Base-by-base conservation (phyloP, 371 early-diverging fungal species). In the Haplosporangium sp. region DNA sequence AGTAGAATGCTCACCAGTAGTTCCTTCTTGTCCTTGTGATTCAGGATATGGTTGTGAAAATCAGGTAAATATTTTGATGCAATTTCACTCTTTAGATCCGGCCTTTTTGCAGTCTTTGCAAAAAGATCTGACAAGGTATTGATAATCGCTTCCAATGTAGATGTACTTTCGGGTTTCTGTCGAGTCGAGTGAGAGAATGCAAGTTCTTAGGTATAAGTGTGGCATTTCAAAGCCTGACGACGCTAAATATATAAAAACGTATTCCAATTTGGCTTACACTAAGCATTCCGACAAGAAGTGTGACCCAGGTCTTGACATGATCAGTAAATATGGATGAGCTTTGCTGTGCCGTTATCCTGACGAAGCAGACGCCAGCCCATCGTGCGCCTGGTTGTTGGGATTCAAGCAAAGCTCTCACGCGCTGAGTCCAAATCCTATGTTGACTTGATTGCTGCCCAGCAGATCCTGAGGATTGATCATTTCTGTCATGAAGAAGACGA, bases 11-110 rank as follows among this genome's bases (percentile, higher is more conserved):
- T 76, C 76, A 90, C 88, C 70, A 89, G 68, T n/a, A 91, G 74
- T 59, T 85, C 86, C 62, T 83, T 82, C 40, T 86, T 86, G 50
- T 76, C 83, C 52, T 83, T 85, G 44, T 87, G 76, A 37, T 74
- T 75, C 53, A 90, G 58, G 44, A 90, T 59, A 40, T 84, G 71
- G 57, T 85, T 84, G 64, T 89, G 85, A 61, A 88, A 89, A 37
- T 86, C 82, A 39, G 87, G 88, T 38, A 91, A 63, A 58, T 84
- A 85, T 34, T 86, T 87, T 10, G 84, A 77, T 2, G 88, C 86
- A 35, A 91, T 72, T 72, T 91, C 91, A 67, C 88, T 84, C 64
- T 90, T 88, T 57, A 91, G 63, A 61, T 91, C 90, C 8, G 88
- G 86, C 52, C 86, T 87, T 60, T 86, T 84, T 40, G 71, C 71